Evolutionary conservation across 2,329 filamentous ascomycete genomes (phyloP).

Genomic region (Didymella keratinophila): DNA sequence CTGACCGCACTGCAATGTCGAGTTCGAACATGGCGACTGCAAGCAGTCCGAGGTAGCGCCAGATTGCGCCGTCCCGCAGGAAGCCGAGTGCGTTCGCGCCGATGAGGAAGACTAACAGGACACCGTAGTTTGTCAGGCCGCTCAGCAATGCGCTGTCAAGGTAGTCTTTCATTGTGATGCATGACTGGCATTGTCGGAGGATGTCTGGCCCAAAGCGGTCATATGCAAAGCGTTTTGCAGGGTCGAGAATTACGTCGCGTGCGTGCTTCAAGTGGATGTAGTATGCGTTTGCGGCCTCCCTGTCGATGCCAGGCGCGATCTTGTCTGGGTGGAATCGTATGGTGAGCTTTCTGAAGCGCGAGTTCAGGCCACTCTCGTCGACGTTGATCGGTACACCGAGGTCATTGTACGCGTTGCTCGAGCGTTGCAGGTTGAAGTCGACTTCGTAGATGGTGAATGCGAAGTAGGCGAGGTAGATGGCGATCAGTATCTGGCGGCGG

Average conservation of each 20-base stretch:
- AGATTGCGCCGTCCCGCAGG: slow-evolving; percentile 49
- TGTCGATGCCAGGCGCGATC: slow-evolving; percentile 49
- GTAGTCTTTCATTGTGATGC: slow-evolving; percentile 75
- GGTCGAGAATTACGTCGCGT: slow-evolving; percentile 86
- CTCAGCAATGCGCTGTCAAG: slow-evolving; percentile 67
- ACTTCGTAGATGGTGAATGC: slow-evolving; percentile 92
- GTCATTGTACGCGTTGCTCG: slow-evolving; percentile 79
- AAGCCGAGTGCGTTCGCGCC: slow-evolving; percentile 48
- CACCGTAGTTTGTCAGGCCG: slow-evolving; percentile 38
- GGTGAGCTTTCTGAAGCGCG: slow-evolving; percentile 75
- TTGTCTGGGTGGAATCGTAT: slow-evolving; percentile 86
- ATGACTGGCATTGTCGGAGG: slow-evolving; percentile 60
- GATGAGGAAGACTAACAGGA: slow-evolving; percentile 38
- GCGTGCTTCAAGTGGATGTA: slow-evolving; percentile 87
- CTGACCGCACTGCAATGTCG: slow-evolving; percentile 63
- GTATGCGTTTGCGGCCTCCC: slow-evolving; percentile 54
- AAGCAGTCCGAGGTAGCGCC: slow-evolving; percentile 61
- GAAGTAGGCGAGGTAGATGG: slow-evolving; percentile 84
- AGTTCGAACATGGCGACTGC: slow-evolving; percentile 65
- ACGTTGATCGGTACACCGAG: slow-evolving; percentile 75
- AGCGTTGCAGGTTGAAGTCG: slow-evolving; percentile 76
- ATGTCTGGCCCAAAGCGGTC: slow-evolving; percentile 80
- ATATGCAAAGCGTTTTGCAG: slow-evolving; percentile 79
- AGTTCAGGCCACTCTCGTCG: slow-evolving; percentile 79
- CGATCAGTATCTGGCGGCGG: slow-evolving; percentile 81